A percentile compares a stretch with the other conserved stretches of the same genome.
phyloP scores from a whole-genome alignment of 371 early-diverging fungal species.

The Furculomyces boomerangus region DNA sequence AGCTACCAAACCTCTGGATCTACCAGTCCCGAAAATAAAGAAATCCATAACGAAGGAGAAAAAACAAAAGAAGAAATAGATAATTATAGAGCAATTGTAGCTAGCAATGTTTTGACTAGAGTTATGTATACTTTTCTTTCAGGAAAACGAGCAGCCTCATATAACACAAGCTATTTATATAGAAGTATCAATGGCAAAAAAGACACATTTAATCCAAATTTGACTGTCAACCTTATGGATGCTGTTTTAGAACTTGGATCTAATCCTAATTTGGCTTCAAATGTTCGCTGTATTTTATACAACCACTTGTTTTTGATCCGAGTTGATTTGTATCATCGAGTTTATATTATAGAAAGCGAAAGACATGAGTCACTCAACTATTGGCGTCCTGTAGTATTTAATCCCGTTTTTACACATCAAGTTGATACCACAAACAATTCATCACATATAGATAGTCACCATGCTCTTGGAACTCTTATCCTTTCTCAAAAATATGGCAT shows the following conservation, averaged over 20 bases:
- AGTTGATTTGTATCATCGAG: not conserved
- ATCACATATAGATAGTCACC: not conserved
- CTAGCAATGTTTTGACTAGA: not conserved
- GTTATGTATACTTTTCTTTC: not conserved
- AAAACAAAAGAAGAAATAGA: not conserved
- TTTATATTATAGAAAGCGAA: not conserved
- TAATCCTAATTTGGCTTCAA: not conserved
- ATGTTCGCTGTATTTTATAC: not conserved
- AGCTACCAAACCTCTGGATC: no score
- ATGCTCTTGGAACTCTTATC: not conserved
- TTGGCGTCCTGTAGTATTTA: not conserved
- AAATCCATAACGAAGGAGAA: no score
- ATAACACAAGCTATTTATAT: not conserved
- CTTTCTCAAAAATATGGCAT: not conserved
- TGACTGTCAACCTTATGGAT: not conserved
- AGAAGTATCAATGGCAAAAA: not conserved
- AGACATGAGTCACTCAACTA: not conserved
- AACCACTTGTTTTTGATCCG: not conserved
- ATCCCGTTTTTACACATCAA: not conserved
- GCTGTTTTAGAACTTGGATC: not conserved
- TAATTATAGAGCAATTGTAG: not conserved
- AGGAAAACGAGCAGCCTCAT: not conserved
- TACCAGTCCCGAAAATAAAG: no score
- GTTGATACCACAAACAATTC: not conserved
- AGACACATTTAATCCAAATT: not conserved